phyloP scores from a whole-genome alignment of 495 filamentous ascomycete species.

The Xylaria telfairii region DNA sequence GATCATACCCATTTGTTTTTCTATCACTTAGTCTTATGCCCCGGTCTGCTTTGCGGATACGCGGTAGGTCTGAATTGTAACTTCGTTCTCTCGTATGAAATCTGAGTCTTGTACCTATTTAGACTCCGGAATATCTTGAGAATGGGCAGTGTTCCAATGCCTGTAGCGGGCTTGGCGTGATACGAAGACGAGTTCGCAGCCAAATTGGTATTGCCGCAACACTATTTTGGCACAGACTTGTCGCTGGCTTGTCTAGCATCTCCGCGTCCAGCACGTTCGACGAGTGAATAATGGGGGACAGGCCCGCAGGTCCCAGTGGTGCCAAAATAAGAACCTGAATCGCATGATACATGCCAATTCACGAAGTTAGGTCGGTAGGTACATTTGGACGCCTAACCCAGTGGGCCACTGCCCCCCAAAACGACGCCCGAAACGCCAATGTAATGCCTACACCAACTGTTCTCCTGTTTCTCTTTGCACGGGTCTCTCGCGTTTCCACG shows the following conservation, averaged over 20 bases:
- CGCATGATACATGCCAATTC: not conserved
- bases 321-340: not conserved
- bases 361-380: not conserved
- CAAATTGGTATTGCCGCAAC: not conserved
- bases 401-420: slow-evolving; percentile 12
- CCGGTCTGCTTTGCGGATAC: not conserved
- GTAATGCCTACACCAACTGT: slow-evolving; percentile 32
- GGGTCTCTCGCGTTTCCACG: not conserved
- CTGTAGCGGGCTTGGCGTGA: not conserved
- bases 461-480: not conserved
- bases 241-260: not conserved
- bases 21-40: slow-evolving; percentile 4
- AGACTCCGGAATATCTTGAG: not conserved
- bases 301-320: not conserved
- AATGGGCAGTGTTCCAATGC: not conserved
- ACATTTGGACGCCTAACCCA: not conserved
- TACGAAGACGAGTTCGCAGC: not conserved
- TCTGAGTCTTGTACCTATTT: not conserved
- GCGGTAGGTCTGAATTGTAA: not conserved
- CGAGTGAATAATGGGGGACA: not conserved
- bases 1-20: slow-evolving; percentile 37
- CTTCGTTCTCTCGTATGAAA: not conserved
- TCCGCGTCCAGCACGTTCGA: not conserved
- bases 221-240: not conserved
- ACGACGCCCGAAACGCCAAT: slow-evolving; percentile 40